These are phyloP conservation scores for Gardenia jasminoides DNA, from an alignment of 257 asterid genomes.

Conservation along the genomic window DNA sequence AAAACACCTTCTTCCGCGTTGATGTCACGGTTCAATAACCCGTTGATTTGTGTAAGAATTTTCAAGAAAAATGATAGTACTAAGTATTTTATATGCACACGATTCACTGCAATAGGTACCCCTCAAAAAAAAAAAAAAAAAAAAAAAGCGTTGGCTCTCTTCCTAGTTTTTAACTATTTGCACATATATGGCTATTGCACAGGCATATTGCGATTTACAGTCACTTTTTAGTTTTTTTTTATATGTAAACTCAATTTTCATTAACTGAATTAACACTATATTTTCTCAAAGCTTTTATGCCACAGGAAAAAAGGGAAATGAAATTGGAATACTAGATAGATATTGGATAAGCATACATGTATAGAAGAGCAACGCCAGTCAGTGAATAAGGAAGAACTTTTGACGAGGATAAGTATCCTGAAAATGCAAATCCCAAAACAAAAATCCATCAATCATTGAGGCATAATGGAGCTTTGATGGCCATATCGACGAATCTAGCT, in stretches of 20 bases:
- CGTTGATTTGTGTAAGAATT: not conserved
- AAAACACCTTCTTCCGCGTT: not conserved
- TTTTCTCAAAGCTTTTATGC: not conserved
- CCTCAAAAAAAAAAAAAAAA: too few relatives aligned
- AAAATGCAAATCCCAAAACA: constrained; percentile 17
- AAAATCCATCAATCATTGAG: constrained; percentile 22
- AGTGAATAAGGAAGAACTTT: constrained; percentile 10
- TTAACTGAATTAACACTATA: not conserved
- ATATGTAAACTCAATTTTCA: not conserved
- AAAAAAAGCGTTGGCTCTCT: too few relatives aligned
- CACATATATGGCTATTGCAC: too few relatives aligned
- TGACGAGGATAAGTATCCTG: constrained; percentile 19
- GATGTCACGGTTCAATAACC: not conserved
- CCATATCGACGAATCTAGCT: constrained; percentile 18
- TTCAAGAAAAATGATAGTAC: not conserved
- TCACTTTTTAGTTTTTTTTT: too few relatives aligned
- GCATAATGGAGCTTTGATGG: constrained; percentile 15
- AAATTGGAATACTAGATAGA: not conserved
- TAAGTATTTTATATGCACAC: too few relatives aligned
- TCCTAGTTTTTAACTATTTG: too few relatives aligned
- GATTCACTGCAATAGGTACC: too few relatives aligned
- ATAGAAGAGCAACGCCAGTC: not conserved
- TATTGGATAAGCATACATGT: not conserved
- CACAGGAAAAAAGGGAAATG: not conserved
- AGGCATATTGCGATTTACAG: too few relatives aligned